Conservation (phyloP, 805 yeast genomes). For the Kazachstania martiniae region DNA sequence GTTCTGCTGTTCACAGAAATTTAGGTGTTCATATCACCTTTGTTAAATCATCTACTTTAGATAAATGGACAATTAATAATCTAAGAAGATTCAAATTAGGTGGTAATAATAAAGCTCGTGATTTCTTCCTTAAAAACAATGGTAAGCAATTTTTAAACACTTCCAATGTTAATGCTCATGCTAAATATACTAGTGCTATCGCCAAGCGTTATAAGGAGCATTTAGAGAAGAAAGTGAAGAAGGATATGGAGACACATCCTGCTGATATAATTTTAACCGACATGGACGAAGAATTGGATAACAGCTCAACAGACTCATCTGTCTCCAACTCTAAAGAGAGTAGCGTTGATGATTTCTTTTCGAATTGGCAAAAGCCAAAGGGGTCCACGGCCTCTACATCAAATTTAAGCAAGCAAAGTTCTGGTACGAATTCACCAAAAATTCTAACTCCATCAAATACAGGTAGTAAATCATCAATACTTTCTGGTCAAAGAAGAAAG, state of each 20-base stretch:
- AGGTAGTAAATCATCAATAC: conserved; percentile 8
- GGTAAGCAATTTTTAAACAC: conserved; percentile 56
- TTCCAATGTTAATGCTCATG: conserved; percentile 47
- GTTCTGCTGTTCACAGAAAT: conserved; percentile 92
- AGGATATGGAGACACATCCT: conserved; percentile 66
- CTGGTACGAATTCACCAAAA: conserved; percentile 6
- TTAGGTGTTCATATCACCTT: conserved; percentile 93
- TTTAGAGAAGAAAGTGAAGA: conserved; percentile 53
- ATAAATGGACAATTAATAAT: conserved; percentile 88
- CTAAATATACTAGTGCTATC: conserved; percentile 69
- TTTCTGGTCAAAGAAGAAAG: conserved; percentile 23
- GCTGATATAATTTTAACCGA: conserved; percentile 47
- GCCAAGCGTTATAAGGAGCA: conserved; percentile 79
- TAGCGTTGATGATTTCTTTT: conserved; percentile 76
- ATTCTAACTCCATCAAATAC: conserved; percentile 15
- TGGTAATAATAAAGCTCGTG: conserved; percentile 81
- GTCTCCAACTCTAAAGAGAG: conserved; percentile 28
- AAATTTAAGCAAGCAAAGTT: neutral
- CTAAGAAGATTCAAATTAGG: conserved; percentile 88
- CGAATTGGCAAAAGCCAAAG: conserved; percentile 81
- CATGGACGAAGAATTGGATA: conserved; percentile 14
- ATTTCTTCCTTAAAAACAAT: conserved; percentile 73
- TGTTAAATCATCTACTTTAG: conserved; percentile 85
- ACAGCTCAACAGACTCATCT: conserved; percentile 21
- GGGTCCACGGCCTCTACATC: conserved; percentile 20